Base-by-base conservation (phyloP, 371 early-diverging fungal species). In the Funneliformis caledonium region DNA sequence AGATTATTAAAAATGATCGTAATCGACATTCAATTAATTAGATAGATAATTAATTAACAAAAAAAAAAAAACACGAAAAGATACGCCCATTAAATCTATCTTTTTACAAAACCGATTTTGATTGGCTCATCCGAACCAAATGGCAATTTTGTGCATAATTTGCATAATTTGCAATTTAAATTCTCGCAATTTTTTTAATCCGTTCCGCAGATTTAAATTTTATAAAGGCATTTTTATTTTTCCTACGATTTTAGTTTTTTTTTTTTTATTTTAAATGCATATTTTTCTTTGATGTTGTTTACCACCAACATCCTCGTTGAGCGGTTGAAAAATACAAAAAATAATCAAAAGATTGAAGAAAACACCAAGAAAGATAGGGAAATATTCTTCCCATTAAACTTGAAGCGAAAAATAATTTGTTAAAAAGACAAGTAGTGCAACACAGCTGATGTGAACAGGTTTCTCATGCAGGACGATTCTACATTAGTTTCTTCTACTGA, bases 291-390 rank as follows among this genome's bases (percentile, higher is more conserved):
- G 31, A 65, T 65, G 65, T 65, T 65, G 65, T 65, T 65, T 65
- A 65, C 65, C 65, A 65, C 65, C 65, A 65, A 65, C 37, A 65
- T 33, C 31, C 37, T 65, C 65, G 65, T 65, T 65, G 16, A 65
- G 11, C 14, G 4, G 37, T 37, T 65, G 22, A 65, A 37, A 26
- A 62, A n/a, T 9, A 62, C 16, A 62, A 26, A 65, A 65, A 65
- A 65, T 33, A 65, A 33, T 37, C 37, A 3, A 52, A 4, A 16
- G 5, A 52, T 52, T 19, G 14, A 33, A 22, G 65, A 65, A 33
- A 31, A 14, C 6, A 16, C 22, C 14, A 60, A 16, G 22, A 60
- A 60, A 60, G 6, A 37, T 37, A 37, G 37, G 37, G 37, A 37
- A 37, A 37, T 37, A 37, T 37, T 37, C 37, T 37, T 37, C 37